phyloP scores from a whole-genome alignment of 2,329 filamentous ascomycete genomes.

The Aspergillus brasiliensis region DNA sequence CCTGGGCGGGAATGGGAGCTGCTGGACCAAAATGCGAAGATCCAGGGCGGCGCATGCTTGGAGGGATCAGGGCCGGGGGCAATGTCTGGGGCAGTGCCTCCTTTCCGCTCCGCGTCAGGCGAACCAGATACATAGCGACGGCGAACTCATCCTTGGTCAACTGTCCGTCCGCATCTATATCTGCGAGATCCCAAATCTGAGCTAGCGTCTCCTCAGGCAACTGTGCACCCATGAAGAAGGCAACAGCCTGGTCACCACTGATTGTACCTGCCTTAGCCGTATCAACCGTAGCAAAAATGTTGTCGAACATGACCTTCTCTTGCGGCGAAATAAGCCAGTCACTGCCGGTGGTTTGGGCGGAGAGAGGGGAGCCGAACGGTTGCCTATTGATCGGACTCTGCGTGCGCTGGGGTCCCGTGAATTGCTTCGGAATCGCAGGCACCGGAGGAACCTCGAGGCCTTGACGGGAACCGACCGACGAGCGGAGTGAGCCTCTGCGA shows the following conservation, averaged over 20 bases:
- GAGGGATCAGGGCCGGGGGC: constrained; percentile 80
- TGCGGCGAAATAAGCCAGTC: constrained; percentile 82
- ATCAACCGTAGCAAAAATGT: constrained; percentile 81
- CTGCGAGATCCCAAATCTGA: constrained; percentile 95
- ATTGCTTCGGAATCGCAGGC: constrained; percentile 76
- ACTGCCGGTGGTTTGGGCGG: constrained; percentile 58
- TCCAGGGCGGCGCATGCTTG: constrained; percentile 69
- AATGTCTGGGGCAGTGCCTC: constrained; percentile 74
- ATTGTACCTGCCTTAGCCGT: constrained; percentile 79
- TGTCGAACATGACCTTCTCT: constrained; percentile 87
- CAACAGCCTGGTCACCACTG: constrained; percentile 90
- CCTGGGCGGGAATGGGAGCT: constrained; percentile 47
- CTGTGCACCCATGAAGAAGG: constrained; percentile 90
- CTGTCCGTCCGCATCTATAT: constrained; percentile 86
- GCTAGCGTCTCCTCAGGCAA: constrained; percentile 86
- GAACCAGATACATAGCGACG: constrained; percentile 95
- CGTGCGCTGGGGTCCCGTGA: constrained; percentile 64
- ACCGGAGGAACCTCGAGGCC: constrained; percentile 56
- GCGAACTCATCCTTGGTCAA: constrained; percentile 90
- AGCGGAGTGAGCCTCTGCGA: constrained; percentile 59
- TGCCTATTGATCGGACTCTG: constrained; percentile 60
- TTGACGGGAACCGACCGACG: constrained; percentile 56
- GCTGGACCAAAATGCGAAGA: constrained; percentile 35
- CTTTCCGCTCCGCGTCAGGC: constrained; percentile 78
- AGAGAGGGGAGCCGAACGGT: constrained; percentile 53